phyloP scores from a whole-genome alignment of 768 basidiomycete genomes.

The Macrolepiota fuliginosa region DNA sequence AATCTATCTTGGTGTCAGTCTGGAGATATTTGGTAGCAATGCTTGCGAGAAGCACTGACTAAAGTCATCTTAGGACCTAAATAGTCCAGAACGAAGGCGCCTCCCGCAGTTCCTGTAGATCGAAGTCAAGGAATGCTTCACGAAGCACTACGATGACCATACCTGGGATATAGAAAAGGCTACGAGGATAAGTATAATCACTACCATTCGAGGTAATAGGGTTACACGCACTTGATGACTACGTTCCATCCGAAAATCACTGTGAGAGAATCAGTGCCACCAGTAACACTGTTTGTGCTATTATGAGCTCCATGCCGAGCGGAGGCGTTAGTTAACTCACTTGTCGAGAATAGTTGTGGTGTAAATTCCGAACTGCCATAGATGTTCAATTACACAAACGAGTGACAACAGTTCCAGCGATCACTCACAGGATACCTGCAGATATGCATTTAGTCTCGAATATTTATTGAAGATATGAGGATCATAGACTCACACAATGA shows the following conservation, averaged over 20 bases:
- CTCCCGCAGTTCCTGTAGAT: conserved; percentile 50
- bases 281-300: conserved; percentile 50
- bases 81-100: conserved; percentile 74
- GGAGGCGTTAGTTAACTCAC: conserved; percentile 30
- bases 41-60: conserved; percentile 33
- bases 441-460: background rate
- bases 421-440: conserved; percentile 60
- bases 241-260: conserved; percentile 83
- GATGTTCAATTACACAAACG: background rate
- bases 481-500: conserved; percentile 56
- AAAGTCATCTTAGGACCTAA: conserved; percentile 76
- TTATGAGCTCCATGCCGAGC: background rate
- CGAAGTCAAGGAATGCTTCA: conserved; percentile 43
- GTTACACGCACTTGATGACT: conserved; percentile 68
- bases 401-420: background rate
- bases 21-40: background rate
- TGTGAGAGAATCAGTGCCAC: conserved; percentile 44
- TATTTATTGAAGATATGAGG: background rate
- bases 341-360: conserved; percentile 71
- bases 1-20: conserved; percentile 45
- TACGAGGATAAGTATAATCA: background rate
- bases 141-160: background rate
- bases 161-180: conserved; percentile 41
- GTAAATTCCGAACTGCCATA: conserved; percentile 69
- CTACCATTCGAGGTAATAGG: background rate